Base-by-base conservation (phyloP, 106 monocot genomes). In the Dendrobium huoshanense region DNA sequence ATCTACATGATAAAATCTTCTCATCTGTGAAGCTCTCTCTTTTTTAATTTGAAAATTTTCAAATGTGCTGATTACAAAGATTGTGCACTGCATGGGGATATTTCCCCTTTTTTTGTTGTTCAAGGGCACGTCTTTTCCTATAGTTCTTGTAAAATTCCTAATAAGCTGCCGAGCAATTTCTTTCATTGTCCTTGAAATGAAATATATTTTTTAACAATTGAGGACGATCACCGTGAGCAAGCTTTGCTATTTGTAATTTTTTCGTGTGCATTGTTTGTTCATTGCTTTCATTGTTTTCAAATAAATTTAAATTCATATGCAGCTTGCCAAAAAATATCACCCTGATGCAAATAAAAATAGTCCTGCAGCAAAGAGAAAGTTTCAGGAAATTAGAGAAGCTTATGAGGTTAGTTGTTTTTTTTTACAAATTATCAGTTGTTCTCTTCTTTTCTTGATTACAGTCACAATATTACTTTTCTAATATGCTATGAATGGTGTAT, bases 281-380 rank as follows among this genome's bases (percentile, higher is more conserved):
- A 37, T 37, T 74, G 19, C 7, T 74, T 37, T 10, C 9, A 27
- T 65, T 77, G 2, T 77, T 80, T 77, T 77, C 40, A n/a, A 29
- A 79, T 16, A 13, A 19, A 48, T 59, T 47, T 55, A 13, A 80
- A 37, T 47, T 80, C 58, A 37, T 44, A 49, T 80, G 77, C 85
- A 99, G 98, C 95, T 99, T 84, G 99, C 99, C 48, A 99, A 99
- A 70, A 95, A 91, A 76, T 93, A 91, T 77, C 99, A 99, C 86
- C 99, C 99, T 22, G 99, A 99, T 87, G 84, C 95, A 77, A 95
- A 95, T 81, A 99, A 82, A 77, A 89, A 87, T 67, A 95, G 85
- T 87, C 85, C 95, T 56, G 80, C 86, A 72, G 84, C 95, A 44
- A 99, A 93, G 84, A 93, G 93, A 67, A 95, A 90, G 70, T 99